These are phyloP conservation scores for Pseudoscleropodium purum DNA, from an alignment of 225 moss, liverwort and hornwort genomes.

Conservation along the genomic window DNA sequence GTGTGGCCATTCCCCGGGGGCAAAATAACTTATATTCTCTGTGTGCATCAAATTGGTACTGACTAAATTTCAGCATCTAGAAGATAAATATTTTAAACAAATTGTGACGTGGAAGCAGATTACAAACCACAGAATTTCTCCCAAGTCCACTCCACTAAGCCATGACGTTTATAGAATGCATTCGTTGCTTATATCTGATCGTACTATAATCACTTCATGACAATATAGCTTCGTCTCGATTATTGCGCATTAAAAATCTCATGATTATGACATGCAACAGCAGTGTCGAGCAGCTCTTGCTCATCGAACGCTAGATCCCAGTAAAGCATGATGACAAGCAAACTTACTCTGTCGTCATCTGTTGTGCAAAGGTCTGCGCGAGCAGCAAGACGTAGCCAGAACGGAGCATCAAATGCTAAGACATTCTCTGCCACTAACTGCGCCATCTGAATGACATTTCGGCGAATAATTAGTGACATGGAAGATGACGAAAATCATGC, in stretches of 20 bases:
- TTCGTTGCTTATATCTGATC: background rate
- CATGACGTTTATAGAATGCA: background rate
- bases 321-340: background rate
- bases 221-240: background rate
- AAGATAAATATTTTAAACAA: background rate
- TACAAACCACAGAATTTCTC: background rate
- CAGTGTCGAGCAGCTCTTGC: background rate
- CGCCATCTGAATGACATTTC: conserved; percentile 41
- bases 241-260: background rate
- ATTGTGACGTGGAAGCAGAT: background rate
- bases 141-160: background rate
- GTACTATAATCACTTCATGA: background rate
- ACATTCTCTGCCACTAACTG: conserved; percentile 87
- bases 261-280: background rate
- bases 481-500: background rate
- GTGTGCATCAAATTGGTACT: background rate
- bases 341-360: conserved; percentile 61
- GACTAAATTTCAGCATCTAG: background rate
- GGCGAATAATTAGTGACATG: background rate
- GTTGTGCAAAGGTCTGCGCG: conserved; percentile 69
- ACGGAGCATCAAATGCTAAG: conserved; percentile 76
- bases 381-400: conserved; percentile 96
- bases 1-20: background rate
- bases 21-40: background rate
- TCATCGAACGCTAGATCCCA: background rate